Percentiles rank a stretch among this genome's conserved stretches.
These are phyloP conservation scores for Claviceps arundinis DNA, from an alignment of 2,329 filamentous ascomycete species.

Conservation along the genomic window DNA sequence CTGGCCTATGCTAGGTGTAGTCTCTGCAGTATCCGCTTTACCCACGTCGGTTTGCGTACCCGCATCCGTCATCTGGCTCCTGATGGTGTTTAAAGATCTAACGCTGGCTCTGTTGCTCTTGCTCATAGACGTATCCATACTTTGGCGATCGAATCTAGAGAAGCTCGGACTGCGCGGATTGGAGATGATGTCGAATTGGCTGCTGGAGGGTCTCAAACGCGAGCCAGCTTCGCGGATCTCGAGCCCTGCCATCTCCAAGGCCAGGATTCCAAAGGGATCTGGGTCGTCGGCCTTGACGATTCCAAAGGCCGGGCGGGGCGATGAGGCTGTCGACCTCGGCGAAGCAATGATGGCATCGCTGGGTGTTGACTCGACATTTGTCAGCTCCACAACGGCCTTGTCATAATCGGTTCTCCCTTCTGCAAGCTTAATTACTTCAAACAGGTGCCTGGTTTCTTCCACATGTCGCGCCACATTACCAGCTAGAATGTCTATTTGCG, in stretches of 20 bases:
- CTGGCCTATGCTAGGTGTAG: conserved; percentile 39
- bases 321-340: conserved; percentile 23
- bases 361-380: conserved; percentile 56
- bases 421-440: conserved; percentile 76
- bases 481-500: conserved; percentile 43
- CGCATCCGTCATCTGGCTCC: conserved; percentile 57
- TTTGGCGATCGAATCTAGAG: conserved; percentile 47
- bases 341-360: conserved; percentile 53
- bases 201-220: conserved; percentile 54
- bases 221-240: conserved; percentile 84
- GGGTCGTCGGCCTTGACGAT: conserved; percentile 70
- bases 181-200: conserved; percentile 71
- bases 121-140: conserved; percentile 49
- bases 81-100: conserved; percentile 57
- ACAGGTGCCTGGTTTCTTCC: conserved; percentile 46
- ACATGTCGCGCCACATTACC: conserved; percentile 41
- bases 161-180: conserved; percentile 62
- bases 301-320: conserved; percentile 49
- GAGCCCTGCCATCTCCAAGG: conserved; percentile 78
- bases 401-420: conserved; percentile 73
- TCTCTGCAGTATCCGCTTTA: conserved; percentile 37
- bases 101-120: conserved; percentile 60
- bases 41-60: conserved; percentile 44
- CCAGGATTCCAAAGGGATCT: conserved; percentile 82
- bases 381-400: conserved; percentile 46